These are phyloP conservation scores for Ogataea populi-albae DNA, from an alignment of 805 yeast genomes.

Conservation along the genomic window DNA sequence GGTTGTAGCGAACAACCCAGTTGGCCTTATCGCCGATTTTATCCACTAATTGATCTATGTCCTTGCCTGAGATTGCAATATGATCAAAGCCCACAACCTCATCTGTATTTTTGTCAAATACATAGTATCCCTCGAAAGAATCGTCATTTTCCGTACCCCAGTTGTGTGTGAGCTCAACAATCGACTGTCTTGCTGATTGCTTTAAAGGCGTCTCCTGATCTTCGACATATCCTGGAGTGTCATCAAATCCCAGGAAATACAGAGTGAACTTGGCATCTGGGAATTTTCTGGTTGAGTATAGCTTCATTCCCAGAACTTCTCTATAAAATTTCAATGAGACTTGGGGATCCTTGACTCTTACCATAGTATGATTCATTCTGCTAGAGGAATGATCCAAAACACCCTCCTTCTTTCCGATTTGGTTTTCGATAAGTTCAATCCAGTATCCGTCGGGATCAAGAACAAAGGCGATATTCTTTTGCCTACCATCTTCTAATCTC, in stretches of 20 bases:
- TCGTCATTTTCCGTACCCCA: constrained; percentile 90
- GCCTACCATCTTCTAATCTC: constrained; percentile 85
- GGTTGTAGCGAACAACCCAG: constrained; percentile 57
- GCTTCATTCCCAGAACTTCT: constrained; percentile 76
- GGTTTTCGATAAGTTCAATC: constrained; percentile 81
- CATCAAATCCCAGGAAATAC: constrained; percentile 79
- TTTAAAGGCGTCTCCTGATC: constrained; percentile 34
- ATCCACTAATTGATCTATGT: constrained; percentile 56
- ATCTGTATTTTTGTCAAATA: constrained; percentile 58
- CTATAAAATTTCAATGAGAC: constrained; percentile 75
- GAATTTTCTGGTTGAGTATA: constrained; percentile 54
- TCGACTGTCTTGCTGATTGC: constrained; percentile 54
- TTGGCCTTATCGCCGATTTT: constrained; percentile 46
- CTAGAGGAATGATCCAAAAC: constrained; percentile 40
- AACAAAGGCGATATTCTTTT: constrained; percentile 88
- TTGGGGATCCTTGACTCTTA: constrained; percentile 82
- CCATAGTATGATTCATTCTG: constrained; percentile 85
- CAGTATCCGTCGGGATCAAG: constrained; percentile 97
- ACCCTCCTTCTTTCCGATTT: constrained; percentile 38
- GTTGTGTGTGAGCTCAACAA: constrained; percentile 89
- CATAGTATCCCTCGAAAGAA: constrained; percentile 70
- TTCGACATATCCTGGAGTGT: constrained; percentile 41
- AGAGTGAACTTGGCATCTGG: constrained; percentile 76
- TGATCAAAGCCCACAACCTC: constrained; percentile 82
- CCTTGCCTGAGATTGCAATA: constrained; percentile 66